These are phyloP conservation scores for Pythium plurisporium DNA, from an alignment of 352 stramenopile genomes.

Conservation along the genomic window DNA sequence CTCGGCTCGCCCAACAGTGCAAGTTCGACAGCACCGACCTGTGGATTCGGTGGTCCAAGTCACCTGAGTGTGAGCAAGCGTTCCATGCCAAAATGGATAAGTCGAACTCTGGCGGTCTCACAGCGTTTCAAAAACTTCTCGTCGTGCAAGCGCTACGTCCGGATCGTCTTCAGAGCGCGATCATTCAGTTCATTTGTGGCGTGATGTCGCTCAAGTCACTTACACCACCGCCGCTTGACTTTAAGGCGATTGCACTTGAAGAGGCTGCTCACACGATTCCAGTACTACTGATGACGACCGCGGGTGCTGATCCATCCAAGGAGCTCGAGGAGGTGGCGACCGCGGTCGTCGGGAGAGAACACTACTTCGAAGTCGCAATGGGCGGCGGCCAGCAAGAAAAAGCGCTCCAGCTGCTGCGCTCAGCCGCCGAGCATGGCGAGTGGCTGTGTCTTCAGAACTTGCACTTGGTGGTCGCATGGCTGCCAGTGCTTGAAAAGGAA, in stretches of 20 bases:
- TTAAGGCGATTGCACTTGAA: slow-evolving; percentile 60
- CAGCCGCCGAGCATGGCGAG: slow-evolving; percentile 73
- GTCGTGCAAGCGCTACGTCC: slow-evolving; percentile 90
- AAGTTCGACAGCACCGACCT: slow-evolving; percentile 81
- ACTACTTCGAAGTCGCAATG: slow-evolving; percentile 95
- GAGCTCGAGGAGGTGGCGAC: slow-evolving; percentile 91
- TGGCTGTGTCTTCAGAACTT: slow-evolving; percentile 97
- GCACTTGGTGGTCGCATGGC: slow-evolving; percentile 92
- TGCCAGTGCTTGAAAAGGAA: slow-evolving; percentile 90
- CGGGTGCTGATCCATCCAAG: slow-evolving; percentile 91
- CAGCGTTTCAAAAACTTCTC: slow-evolving; percentile 90
- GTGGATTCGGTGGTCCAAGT: slow-evolving; percentile 89
- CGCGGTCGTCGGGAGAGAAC: slow-evolving; percentile 71
- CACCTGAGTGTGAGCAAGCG: slow-evolving; percentile 84
- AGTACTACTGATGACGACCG: slow-evolving; percentile 89
- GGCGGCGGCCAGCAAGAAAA: slow-evolving; percentile 92
- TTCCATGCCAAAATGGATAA: slow-evolving; percentile 90
- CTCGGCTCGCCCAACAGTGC: slow-evolving; percentile 57
- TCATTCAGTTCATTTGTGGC: slow-evolving; percentile 88
- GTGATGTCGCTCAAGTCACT: slow-evolving; percentile 86
- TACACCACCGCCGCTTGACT: slow-evolving; percentile 73
- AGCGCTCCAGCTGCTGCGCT: slow-evolving; percentile 78
- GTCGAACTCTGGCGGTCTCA: slow-evolving; percentile 44
- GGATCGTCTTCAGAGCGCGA: slow-evolving; percentile 87
- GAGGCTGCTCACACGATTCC: slow-evolving; percentile 76